Evolutionary conservation across 805 yeast species (phyloP).

Genomic region (Teunomyces kruisii): DNA sequence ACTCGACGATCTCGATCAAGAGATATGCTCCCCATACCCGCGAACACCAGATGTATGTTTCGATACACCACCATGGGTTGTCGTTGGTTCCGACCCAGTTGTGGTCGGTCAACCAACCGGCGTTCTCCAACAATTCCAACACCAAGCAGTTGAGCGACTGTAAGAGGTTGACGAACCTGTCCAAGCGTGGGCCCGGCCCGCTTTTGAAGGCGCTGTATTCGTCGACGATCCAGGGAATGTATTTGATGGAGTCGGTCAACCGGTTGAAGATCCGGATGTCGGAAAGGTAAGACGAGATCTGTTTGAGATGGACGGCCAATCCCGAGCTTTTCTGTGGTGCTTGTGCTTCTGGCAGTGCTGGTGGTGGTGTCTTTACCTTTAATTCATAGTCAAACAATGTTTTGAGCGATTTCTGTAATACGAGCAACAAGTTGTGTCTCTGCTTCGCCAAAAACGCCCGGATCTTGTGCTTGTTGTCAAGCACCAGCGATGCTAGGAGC

Average conservation of each 20-base stretch:
- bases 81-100: constrained; percentile 44
- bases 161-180: constrained; percentile 34
- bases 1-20: constrained; percentile 38
- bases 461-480: constrained; percentile 38
- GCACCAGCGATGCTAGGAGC: constrained; percentile 33
- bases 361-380: neutral
- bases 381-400: constrained; percentile 15
- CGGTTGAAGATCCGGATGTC: constrained; percentile 44
- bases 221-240: constrained; percentile 46
- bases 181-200: constrained; percentile 25
- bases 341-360: neutral
- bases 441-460: constrained; percentile 27
- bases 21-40: constrained; percentile 46
- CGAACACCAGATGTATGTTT: constrained; percentile 44
- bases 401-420: constrained; percentile 9
- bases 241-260: constrained; percentile 40
- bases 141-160: constrained; percentile 43
- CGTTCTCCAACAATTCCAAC: constrained; percentile 41
- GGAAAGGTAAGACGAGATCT: constrained; percentile 35
- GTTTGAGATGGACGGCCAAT: constrained; percentile 36
- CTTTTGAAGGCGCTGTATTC: constrained; percentile 30
- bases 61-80: constrained; percentile 42
- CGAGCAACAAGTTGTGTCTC: constrained; percentile 18
- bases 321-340: constrained; percentile 9
- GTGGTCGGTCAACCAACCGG: constrained; percentile 47